Evolutionary conservation across 2,329 filamentous ascomycete species (phyloP).

Genomic region (Leptographium radiaticola): DNA sequence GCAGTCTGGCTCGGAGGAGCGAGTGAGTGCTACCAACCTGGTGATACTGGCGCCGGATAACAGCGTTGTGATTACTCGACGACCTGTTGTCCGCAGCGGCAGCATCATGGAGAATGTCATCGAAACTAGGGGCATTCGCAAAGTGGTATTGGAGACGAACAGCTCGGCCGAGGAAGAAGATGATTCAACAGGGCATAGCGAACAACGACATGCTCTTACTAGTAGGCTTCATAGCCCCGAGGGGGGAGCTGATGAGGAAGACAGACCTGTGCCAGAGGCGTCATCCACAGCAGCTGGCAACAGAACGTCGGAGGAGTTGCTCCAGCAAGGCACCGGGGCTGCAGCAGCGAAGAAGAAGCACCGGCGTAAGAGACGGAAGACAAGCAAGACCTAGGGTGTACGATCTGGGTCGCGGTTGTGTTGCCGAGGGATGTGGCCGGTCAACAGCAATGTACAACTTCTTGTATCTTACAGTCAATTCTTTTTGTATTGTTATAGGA

Average conservation of each 20-base stretch:
- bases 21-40: constrained; percentile 4
- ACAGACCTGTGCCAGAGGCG: constrained; percentile 19
- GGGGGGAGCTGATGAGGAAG: constrained; percentile 3
- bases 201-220: background rate
- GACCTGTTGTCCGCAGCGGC: constrained; percentile 48
- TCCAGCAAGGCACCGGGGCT: constrained; percentile 3
- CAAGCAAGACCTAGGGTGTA: constrained; percentile 9
- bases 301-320: background rate
- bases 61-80: constrained; percentile 9
- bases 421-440: background rate
- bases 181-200: constrained; percentile 6
- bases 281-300: constrained; percentile 4
- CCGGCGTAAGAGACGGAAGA: constrained; percentile 25
- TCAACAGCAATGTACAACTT: background rate
- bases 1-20: constrained; percentile 7
- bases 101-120: constrained; percentile 71
- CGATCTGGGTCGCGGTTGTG: background rate
- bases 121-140: constrained; percentile 59
- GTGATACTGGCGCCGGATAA: constrained; percentile 5
- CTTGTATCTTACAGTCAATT: background rate
- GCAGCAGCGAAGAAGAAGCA: constrained; percentile 22
- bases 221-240: constrained; percentile 2
- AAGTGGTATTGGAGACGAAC: constrained; percentile 48
- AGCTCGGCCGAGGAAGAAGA: constrained; percentile 24
- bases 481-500: too few relatives aligned